Evolutionary conservation across 23 red algal species (phyloP).

Genomic region (Cyanidioschyzon merolae): DNA sequence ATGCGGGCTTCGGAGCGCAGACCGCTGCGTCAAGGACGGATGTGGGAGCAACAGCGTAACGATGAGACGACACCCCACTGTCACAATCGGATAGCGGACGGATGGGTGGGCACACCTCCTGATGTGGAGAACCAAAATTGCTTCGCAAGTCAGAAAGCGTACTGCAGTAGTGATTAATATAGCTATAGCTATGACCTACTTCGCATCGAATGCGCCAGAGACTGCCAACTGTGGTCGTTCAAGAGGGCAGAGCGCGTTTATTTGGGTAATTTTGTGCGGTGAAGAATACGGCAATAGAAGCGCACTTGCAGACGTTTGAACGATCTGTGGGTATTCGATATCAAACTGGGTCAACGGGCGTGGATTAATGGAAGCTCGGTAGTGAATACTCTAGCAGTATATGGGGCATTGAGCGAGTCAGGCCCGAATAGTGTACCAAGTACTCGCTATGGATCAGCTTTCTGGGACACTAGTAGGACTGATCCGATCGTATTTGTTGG

Average conservation of each 20-base stretch:
- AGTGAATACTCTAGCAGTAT: not conserved
- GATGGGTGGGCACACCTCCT: too few species aligned
- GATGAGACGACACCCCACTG: too few species aligned
- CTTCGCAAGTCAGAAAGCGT: not conserved
- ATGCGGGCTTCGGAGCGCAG: too few species aligned
- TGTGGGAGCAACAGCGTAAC: too few species aligned
- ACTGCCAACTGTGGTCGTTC: not conserved
- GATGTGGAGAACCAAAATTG: too few species aligned
- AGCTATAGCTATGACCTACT: not conserved
- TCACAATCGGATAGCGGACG: too few species aligned
- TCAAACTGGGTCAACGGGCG: not conserved
- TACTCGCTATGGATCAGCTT: not conserved
- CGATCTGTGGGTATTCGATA: not conserved
- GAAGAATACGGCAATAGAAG: not conserved
- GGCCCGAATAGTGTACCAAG: not conserved
- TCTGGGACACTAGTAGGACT: not conserved
- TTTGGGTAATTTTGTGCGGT: not conserved
- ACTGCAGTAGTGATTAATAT: not conserved
- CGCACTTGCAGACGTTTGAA: not conserved
- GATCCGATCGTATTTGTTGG: constrained; percentile 1
- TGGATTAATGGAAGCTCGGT: not conserved
- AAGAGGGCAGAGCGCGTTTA: not conserved
- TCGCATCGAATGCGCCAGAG: not conserved
- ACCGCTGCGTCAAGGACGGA: too few species aligned
- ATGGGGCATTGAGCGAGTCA: not conserved